Conservation (phyloP, 2,329 filamentous ascomycete genomes). For the Aspergillus sp. region DNA sequence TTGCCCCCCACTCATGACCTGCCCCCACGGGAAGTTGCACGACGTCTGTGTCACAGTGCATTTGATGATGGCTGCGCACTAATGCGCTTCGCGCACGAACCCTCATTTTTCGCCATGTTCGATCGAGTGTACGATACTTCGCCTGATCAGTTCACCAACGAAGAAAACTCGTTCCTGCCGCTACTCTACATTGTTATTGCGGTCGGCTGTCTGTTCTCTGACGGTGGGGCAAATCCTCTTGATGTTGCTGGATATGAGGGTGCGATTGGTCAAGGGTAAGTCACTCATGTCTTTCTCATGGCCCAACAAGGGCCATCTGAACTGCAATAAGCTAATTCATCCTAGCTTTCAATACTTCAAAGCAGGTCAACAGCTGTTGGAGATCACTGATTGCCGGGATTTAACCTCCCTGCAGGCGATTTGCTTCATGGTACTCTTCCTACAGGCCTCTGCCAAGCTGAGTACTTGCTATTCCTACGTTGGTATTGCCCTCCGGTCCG, state of each 20-base stretch:
- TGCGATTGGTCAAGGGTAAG: constrained; percentile 59
- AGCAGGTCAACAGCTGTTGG: constrained; percentile 64
- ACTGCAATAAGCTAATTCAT: neutral
- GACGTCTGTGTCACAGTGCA: constrained; percentile 59
- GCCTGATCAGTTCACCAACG: constrained; percentile 61
- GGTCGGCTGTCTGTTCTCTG: constrained; percentile 71
- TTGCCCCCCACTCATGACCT: constrained; percentile 64
- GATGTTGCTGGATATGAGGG: constrained; percentile 51
- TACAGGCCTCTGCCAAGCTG: constrained; percentile 76
- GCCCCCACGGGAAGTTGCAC: constrained; percentile 63
- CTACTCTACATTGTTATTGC: constrained; percentile 71
- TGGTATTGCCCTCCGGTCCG: constrained; percentile 73
- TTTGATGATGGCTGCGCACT: constrained; percentile 64
- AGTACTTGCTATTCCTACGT: constrained; percentile 80
- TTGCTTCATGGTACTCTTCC: constrained; percentile 76
- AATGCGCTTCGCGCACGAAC: constrained; percentile 75
- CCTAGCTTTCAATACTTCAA: constrained; percentile 73
- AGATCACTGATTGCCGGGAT: constrained; percentile 67
- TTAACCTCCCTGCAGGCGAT: constrained; percentile 73
- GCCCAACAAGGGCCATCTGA: neutral
- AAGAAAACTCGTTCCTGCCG: constrained; percentile 69
- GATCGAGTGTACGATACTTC: constrained; percentile 75
- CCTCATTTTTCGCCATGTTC: constrained; percentile 75
- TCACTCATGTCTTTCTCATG: neutral
- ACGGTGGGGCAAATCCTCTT: constrained; percentile 54